Evolutionary conservation across 306 rosid species (phyloP).

Genomic region (Argentina anserina): DNA sequence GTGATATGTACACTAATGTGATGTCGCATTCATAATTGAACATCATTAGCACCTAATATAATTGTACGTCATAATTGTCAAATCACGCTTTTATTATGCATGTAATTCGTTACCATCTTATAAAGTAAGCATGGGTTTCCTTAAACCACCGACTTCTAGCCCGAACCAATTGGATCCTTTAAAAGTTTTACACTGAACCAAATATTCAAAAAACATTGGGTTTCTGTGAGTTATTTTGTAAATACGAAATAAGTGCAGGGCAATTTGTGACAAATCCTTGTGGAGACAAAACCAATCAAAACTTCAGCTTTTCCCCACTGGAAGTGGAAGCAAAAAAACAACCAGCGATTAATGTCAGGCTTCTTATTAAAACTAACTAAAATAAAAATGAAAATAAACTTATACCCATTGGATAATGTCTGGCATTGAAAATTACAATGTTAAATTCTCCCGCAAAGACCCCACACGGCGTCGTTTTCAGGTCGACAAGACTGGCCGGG

Average conservation of each 20-base stretch:
- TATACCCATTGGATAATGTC: not conserved
- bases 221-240: not conserved
- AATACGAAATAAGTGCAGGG: not conserved
- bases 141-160: not conserved
- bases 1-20: not conserved
- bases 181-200: no score
- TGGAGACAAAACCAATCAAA: slow-evolving; percentile 4
- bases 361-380: not conserved
- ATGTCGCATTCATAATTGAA: not conserved
- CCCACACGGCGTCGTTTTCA: not conserved
- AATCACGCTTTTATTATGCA: not conserved
- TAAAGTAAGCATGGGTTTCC: not conserved
- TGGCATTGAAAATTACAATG: not conserved
- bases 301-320: not conserved
- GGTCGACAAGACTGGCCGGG: not conserved
- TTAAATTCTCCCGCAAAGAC: not conserved
- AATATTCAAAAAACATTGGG: no score
- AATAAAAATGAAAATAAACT: not conserved
- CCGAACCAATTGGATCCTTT: no score
- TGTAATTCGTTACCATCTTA: not conserved
- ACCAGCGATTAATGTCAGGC: not conserved
- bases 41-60: not conserved
- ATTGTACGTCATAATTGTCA: not conserved
- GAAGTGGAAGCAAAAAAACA: not conserved
- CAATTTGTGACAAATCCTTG: not conserved